Base-by-base conservation (phyloP, 2,329 filamentous ascomycete genomes). In the Cryoendolithus antarcticus region DNA sequence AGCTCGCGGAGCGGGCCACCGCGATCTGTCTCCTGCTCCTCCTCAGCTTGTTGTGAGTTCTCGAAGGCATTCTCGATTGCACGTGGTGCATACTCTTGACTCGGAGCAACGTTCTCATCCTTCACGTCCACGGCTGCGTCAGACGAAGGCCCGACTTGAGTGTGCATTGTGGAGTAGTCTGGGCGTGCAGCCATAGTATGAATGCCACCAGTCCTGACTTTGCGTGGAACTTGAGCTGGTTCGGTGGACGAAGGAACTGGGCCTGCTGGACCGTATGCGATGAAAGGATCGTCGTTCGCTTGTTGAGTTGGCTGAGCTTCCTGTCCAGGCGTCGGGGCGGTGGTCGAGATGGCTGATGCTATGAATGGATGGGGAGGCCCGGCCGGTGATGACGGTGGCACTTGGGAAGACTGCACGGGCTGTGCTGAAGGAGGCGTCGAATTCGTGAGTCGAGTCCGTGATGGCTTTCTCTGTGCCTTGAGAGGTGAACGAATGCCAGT, bases 1-100 rank as follows among this genome's bases (percentile, higher is more conserved):
- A 67, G 47, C 21, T 51, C 42, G 31, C 56, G 52, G 11, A 68
- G 40, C 11, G 50, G 39, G 36, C 42, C 32, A 39, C 43, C 42
- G 30, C 41, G 37, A 27, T 11, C 12, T 10, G 32, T 40, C 12
- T 32, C 12, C 12, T 44, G 35, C 3, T 39, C 34, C 28, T 46
- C 32, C 24, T 44, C 31, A 30, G 11, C 7, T 24, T 7, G 9
- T 15, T 9, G 9, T 3, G 27, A n/a, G 13, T 9, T 11, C 6
- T 41, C 13, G 21, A 38, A 13, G 7, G 24, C 24, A 8, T 30
- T n/a, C 13, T 38, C 31, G 31, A 33, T 9, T 12, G 31, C 19
- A 19, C n/a, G n/a, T 33, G 31, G 19, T 11, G 8, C n/a, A 19
- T 19, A 19, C 31, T 33, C 31, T 21, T 40, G 33, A 9, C 8